Base-by-base conservation (phyloP, 1,284 basidiomycete species). In the Laetiporus sulphureus region DNA sequence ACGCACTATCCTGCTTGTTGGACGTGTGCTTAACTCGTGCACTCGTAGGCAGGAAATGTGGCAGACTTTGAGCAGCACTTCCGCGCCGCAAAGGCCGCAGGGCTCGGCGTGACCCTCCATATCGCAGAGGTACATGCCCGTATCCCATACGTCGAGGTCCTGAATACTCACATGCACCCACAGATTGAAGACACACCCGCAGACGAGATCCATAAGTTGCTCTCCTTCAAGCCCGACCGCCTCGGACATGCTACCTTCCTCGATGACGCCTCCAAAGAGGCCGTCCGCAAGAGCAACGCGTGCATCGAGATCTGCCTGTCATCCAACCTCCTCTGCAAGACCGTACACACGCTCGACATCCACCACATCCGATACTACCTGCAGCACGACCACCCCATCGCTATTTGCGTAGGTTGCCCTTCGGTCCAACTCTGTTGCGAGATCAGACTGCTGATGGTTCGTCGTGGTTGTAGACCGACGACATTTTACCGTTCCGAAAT, bases 161-260 rank as follows among this genome's bases (percentile, higher is more conserved):
- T 7, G 4, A 11, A 23, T 12, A 16, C 16, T 27, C 22, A 13
- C 33, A 21, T 18, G 20, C 6, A 11, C 15, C n/a, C 25, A 29
- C 44, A 79, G 83, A 80, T 72, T 0, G 53, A 51, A 3, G 53
- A 66, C 5, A 81, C 80, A 48, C 58, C 75, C 2, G 43, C 63
- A 1, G 64, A 68, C 32, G 88, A 91, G 46, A 83, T 82, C 0
- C 61, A 75, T n/a, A 60, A 68, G 36, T 64, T 91, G 8, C 67
- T 91, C 1, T 73, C 75, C 1, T 81, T 74, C 62, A 57, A 64
- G 20, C 86, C 89, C 0, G 65, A 82, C 42, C 70, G 89, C 23
- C 66, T 92, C 0, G 87, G 89, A 0, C 90, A 92, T 50, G 89
- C 85, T 0, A 91, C 88, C 0, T 89, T 87, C 59, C 71, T 91